Base-by-base conservation (phyloP, 352 stramenopile genomes). In the Globisporangium echinulatum region DNA sequence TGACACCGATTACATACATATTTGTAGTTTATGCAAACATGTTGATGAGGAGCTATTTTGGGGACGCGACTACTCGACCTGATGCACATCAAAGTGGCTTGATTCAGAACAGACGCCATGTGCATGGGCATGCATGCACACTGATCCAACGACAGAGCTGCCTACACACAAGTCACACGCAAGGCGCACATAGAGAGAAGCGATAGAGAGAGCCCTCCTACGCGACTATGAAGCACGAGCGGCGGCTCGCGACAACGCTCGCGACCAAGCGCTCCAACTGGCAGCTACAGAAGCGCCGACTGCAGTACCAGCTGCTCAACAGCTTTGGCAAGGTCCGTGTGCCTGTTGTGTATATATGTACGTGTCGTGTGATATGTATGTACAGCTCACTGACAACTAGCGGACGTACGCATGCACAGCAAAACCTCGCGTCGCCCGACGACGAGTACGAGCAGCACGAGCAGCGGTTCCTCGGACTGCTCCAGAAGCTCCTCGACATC, bases 401-500 rank as follows among this genome's bases (percentile, higher is more conserved):
- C 10, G 49, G 15, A 49, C 43, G 36, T 63, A 17, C n/a, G 17
- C 17, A 2, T 52, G 19, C 52, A 19, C 63, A 87, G 77, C 46
- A 50, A 13, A 72, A 81, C 66, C 19, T 79, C 38, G 63, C 68
- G 9, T 73, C 77, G 15, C 67, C 70, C 0, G 79, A 90, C 46
- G 79, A 88, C 15, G 62, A 83, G 33, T 91, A 89, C 56, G 75
- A 84, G 51, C 75, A 87, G 59, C 72, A 87, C 46, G 79, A 87
- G 62, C 79, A 89, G 64, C 77, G 81, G 37, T 89, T 91, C 52
- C 60, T 87, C 33, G 71, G 73, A 2, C 54, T 90, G 58, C 66
- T 87, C 13, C 78, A 88, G 54, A 88, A 87, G 58, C 64, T 90
- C 33, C 66, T 89, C 40, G 79, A 90, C 58, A 90, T 92, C 55